Conservation (phyloP, 345 rosid species). For the Gossypium rotundifolium region DNA sequence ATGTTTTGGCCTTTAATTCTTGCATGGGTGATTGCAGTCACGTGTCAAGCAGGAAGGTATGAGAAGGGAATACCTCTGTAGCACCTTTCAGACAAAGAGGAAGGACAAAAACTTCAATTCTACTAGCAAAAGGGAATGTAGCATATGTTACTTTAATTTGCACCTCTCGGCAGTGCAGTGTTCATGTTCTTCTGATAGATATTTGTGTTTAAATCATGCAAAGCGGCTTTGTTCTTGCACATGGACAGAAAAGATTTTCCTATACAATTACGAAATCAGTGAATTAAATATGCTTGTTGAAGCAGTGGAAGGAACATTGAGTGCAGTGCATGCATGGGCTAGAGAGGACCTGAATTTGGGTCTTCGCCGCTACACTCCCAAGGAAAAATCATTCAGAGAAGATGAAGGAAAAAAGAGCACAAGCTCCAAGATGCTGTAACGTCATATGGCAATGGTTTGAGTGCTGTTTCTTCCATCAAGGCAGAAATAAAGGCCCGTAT, state of each 20-base stretch:
- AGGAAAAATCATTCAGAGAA: conserved; percentile 8
- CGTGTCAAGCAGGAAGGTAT: conserved; percentile 42
- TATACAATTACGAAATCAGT: conserved; percentile 38
- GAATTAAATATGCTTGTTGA: conserved; percentile 56
- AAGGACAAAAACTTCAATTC: conserved; percentile 43
- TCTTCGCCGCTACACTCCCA: conserved; percentile 11
- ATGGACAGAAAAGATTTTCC: conserved; percentile 43
- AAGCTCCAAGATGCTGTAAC: conserved; percentile 1
- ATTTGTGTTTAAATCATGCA: conserved; percentile 51
- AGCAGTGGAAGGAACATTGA: conserved; percentile 52
- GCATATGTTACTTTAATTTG: conserved; percentile 51
- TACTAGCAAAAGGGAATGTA: conserved; percentile 47
- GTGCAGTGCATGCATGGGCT: conserved; percentile 45
- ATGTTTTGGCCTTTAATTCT: conserved; percentile 12
- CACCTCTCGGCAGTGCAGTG: conserved; percentile 62
- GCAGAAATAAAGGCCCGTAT: conserved; percentile 30
- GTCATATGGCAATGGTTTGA: conserved; percentile 11
- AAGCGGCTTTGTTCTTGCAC: conserved; percentile 64
- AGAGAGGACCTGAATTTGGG: conserved; percentile 29
- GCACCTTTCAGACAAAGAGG: conserved; percentile 23
- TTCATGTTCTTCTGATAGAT: conserved; percentile 45
- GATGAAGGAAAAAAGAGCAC: conserved; percentile 15
- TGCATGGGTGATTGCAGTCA: conserved; percentile 31
- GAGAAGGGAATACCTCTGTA: conserved; percentile 44
- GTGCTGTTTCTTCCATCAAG: conserved; percentile 19